phyloP scores from a whole-genome alignment of 139 green algal species.

The Closterium sp. region DNA sequence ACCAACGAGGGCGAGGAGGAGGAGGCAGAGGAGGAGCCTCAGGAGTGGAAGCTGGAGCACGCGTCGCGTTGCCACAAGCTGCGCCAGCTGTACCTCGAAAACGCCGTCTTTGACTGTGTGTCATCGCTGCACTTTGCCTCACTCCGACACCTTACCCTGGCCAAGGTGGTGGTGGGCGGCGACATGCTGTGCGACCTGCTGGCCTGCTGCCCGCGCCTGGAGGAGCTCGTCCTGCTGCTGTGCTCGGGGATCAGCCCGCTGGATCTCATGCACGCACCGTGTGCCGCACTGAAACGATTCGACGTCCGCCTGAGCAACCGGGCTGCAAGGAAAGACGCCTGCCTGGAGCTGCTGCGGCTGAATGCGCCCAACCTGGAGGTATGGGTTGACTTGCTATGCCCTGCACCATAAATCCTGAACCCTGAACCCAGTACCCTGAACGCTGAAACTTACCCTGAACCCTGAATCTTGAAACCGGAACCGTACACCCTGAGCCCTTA shows the following conservation, averaged over 20 bases:
- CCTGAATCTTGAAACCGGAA: no score
- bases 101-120: background rate
- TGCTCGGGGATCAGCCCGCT: background rate
- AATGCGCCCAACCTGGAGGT: background rate
- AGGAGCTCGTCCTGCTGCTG: background rate
- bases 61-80: background rate
- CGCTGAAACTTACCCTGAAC: no score
- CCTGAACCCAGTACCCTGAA: no score
- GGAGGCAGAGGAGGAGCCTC: background rate
- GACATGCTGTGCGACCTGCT: background rate
- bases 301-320: background rate
- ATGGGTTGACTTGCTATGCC: background rate
- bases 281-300: background rate
- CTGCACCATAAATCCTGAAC: no score
- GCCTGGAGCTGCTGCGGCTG: background rate
- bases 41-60: background rate
- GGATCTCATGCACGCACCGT: background rate
- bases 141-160: background rate
- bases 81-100: background rate
- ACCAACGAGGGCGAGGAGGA: background rate
- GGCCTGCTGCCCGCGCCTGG: background rate
- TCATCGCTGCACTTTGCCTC: background rate
- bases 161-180: background rate
- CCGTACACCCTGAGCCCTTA: no score
- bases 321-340: background rate